Percentiles rank a stretch among this genome's conserved stretches.
These are phyloP conservation scores for Suillus discolor DNA, from an alignment of 768 basidiomycete species.

Conservation along the genomic window DNA sequence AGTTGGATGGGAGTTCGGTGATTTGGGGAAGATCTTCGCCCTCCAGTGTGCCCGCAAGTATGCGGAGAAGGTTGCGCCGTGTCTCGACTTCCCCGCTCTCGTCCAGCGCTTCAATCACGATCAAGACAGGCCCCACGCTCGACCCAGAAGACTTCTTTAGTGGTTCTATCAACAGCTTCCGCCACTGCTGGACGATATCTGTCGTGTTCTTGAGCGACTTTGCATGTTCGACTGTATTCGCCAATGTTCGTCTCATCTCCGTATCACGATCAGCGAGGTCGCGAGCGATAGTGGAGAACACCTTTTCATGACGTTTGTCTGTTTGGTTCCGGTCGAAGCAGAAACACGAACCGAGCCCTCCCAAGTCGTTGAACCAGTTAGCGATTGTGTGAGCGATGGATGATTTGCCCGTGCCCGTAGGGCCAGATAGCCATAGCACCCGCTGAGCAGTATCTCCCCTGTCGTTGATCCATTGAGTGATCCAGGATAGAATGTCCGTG, in stretches of 20 bases:
- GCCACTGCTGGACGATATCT: slow-evolving; percentile 16
- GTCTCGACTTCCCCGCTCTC: slow-evolving; percentile 10
- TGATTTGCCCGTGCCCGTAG: slow-evolving; percentile 32
- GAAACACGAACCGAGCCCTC: slow-evolving; percentile 21
- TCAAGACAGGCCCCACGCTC: slow-evolving; percentile 21
- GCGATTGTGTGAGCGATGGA: slow-evolving; percentile 26
- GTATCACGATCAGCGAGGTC: slow-evolving; percentile 22
- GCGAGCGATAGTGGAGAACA: slow-evolving; percentile 34
- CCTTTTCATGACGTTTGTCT: slow-evolving; percentile 9
- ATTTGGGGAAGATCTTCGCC: not conserved
- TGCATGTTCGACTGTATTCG: not conserved
- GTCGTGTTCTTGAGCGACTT: not conserved
- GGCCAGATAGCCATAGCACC: slow-evolving; percentile 18
- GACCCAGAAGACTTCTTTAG: not conserved
- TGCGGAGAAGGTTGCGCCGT: slow-evolving; percentile 24
- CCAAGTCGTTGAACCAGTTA: slow-evolving; percentile 10
- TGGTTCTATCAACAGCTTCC: slow-evolving; percentile 20
- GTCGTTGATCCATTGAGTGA: slow-evolving; percentile 18
- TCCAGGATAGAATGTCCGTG: slow-evolving; percentile 14
- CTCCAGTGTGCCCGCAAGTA: slow-evolving; percentile 11
- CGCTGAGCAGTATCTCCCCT: not conserved
- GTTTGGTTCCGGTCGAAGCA: slow-evolving; percentile 17
- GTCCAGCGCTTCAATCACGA: slow-evolving; percentile 29
- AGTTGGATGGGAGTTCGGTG: slow-evolving; percentile 9
- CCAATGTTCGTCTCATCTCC: not conserved